phyloP scores from a whole-genome alignment of 2,329 filamentous ascomycete species.

The Stachybotrys elegans region DNA sequence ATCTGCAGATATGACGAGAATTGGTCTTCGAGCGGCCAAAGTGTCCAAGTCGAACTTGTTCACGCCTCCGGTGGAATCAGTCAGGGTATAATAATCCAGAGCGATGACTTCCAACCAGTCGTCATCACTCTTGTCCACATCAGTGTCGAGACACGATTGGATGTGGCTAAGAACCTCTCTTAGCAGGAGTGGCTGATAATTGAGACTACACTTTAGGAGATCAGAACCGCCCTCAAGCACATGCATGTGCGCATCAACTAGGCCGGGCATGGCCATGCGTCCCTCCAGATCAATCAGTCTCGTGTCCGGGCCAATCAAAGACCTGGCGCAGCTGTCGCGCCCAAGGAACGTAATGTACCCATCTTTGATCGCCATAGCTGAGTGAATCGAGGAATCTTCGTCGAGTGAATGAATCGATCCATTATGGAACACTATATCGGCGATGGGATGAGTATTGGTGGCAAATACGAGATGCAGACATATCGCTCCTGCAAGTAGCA shows the following conservation, averaged over 20 bases:
- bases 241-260: conserved; percentile 23
- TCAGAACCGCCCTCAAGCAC: conserved; percentile 15
- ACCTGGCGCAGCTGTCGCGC: conserved; percentile 10
- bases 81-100: conserved; percentile 4
- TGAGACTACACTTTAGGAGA: conserved; percentile 20
- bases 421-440: conserved; percentile 20
- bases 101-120: conserved; percentile 19
- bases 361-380: conserved; percentile 14
- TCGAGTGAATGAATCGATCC: conserved; percentile 20
- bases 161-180: conserved; percentile 13
- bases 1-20: conserved; percentile 1
- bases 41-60: conserved; percentile 4
- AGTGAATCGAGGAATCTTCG: conserved; percentile 7
- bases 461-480: no score
- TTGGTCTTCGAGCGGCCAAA: conserved; percentile 4
- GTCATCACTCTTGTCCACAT: conserved; percentile 13
- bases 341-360: conserved; percentile 17
- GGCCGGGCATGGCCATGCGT: conserved; percentile 22
- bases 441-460: no score
- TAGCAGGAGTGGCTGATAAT: conserved; percentile 18
- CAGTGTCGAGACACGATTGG: conserved; percentile 16
- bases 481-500: no score
- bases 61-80: conserved; percentile 1
- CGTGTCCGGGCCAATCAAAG: conserved; percentile 17
- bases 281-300: conserved; percentile 19